Base-by-base conservation (phyloP, 2,329 filamentous ascomycete species). In the Periconia macrospinosa region DNA sequence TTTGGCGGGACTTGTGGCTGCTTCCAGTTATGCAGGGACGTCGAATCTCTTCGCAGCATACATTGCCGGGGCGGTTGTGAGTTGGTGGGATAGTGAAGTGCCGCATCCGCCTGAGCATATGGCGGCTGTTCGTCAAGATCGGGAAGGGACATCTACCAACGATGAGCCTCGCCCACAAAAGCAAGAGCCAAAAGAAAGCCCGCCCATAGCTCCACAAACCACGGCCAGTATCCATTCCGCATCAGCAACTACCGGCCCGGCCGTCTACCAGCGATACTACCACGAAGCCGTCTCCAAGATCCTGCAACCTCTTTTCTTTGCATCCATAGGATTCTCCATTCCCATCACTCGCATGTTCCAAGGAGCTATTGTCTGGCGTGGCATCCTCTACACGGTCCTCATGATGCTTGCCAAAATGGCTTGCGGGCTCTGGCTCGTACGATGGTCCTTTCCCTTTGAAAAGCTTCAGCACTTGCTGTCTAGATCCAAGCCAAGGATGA, bases 311-410 rank as follows among this genome's bases (percentile, higher is more conserved):
- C 81, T 91, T 53, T 92, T 92, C 73, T 92, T 92, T 63, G 88
- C 81, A 2, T 85, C 82, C 0, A 88, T 93, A 35, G 90, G 90
- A 0, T 92, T 93, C 66, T 87, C 89, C 0, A 89, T 94, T 1
- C 90, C 90, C 0, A 87, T 93, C 30, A 83, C 81, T 0, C 74
- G 83, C 6, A 85, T 94, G 79, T 93, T 92, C 61, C 68, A 70
- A 0, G 83, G 83, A 0, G 64, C 74, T 0, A 79, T 89, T 0
- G 73, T 92, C 1, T 94, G 89, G 90, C 83, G 85, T 11, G 90
- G 90, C 0, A 57, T 92, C 0, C 79, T 92, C 1, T 94, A 92
- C 62, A 79, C 87, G 0, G 58, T 87, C 0, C 73, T 94, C 3
- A 94, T 94, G 90, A 66, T 79, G 1, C 47, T 89, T 2, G 76